phyloP scores from a whole-genome alignment of 2,329 filamentous ascomycete genomes.

The Dothistroma septosporum region DNA sequence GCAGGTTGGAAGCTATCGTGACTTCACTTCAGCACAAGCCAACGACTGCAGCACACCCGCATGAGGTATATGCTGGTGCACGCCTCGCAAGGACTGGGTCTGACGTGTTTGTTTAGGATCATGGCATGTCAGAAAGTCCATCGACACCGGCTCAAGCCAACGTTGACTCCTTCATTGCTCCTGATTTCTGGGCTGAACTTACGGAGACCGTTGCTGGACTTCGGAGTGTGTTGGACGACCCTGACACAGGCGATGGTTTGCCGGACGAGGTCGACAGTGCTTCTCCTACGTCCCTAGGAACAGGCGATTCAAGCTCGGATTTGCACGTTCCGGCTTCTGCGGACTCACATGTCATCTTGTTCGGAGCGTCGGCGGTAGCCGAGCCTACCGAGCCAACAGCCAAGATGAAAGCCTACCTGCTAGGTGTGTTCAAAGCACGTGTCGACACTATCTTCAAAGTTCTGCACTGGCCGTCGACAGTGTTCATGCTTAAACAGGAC shows the following conservation, averaged over 20 bases:
- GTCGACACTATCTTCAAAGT: conserved; percentile 14
- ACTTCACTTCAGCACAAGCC: neutral
- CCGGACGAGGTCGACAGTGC: neutral
- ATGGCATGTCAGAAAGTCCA: neutral
- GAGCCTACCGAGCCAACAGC: neutral
- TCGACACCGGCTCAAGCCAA: neutral
- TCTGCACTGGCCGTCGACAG: conserved; percentile 12
- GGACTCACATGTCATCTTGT: conserved; percentile 1
- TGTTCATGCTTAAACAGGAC: neutral
- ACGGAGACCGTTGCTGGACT: conserved; percentile 8
- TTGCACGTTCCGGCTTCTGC: neutral
- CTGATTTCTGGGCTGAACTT: conserved; percentile 11
- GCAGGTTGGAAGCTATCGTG: conserved; percentile 2
- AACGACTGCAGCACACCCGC: neutral
- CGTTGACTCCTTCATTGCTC: conserved; percentile 7
- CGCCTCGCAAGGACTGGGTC: neutral
- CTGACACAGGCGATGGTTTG: neutral
- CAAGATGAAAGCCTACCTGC: neutral
- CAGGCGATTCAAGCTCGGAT: neutral
- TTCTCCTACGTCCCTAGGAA: neutral
- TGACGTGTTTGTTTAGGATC: neutral
- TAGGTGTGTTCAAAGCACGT: conserved; percentile 6
- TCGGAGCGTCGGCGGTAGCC: neutral
- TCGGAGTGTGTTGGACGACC: conserved; percentile 7
- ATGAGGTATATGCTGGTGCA: neutral